phyloP scores from a whole-genome alignment of 2,329 filamentous ascomycete genomes.

The Neoarthrinium moseri region DNA sequence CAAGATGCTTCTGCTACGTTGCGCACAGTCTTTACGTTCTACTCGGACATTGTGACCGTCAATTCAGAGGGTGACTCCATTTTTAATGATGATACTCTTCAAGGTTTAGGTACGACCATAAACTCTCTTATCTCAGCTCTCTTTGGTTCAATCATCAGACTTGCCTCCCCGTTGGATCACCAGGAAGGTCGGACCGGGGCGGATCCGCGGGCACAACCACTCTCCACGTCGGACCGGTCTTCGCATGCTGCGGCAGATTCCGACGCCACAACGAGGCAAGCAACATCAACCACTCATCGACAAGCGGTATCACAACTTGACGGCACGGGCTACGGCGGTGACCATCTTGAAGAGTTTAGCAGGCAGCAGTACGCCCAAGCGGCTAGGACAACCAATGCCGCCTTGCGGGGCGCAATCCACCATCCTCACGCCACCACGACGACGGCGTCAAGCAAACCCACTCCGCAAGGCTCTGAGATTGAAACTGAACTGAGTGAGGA shows the following conservation, averaged over 20 bases:
- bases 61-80: constrained; percentile 92
- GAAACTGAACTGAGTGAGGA: constrained; percentile 31
- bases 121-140: constrained; percentile 69
- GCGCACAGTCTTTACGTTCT: constrained; percentile 84
- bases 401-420: constrained; percentile 16
- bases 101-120: constrained; percentile 86
- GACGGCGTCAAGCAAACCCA: constrained; percentile 4
- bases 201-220: no score
- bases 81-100: constrained; percentile 84
- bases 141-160: constrained; percentile 73
- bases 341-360: constrained; percentile 17
- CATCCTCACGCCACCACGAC: constrained; percentile 18
- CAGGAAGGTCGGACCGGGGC: constrained; percentile 26
- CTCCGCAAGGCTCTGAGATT: constrained; percentile 23
- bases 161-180: constrained; percentile 52
- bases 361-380: constrained; percentile 15
- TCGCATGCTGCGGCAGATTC: constrained; percentile 12
- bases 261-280: background rate
- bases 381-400: constrained; percentile 15
- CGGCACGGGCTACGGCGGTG: constrained; percentile 11
- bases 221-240: no score
- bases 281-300: background rate
- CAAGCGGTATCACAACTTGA: constrained; percentile 13
- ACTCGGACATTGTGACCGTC: constrained; percentile 83
- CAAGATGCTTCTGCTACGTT: constrained; percentile 66